Conservation (phyloP, 2,329 filamentous ascomycete species). For the Penicillium sclerotigenum region DNA sequence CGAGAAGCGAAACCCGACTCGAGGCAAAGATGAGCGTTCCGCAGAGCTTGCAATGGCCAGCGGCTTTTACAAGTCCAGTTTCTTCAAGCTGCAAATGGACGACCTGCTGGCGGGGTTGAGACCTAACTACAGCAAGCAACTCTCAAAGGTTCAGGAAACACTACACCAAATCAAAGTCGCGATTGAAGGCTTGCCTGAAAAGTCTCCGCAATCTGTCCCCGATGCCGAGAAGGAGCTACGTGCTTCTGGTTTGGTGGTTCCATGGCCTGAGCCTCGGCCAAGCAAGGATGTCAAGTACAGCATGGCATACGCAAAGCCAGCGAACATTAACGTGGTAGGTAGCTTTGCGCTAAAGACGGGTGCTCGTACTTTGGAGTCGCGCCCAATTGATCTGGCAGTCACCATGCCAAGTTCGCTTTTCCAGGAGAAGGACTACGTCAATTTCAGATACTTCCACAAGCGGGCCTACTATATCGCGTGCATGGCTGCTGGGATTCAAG, state of each 20-base stretch:
- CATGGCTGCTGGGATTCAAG: constrained; percentile 67
- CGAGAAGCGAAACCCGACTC: constrained; percentile 20
- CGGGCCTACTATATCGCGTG: constrained; percentile 87
- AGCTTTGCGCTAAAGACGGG: constrained; percentile 79
- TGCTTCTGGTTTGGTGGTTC: constrained; percentile 66
- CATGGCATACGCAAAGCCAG: constrained; percentile 71
- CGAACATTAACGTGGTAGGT: constrained; percentile 80
- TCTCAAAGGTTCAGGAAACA: constrained; percentile 52
- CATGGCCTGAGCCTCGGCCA: constrained; percentile 79
- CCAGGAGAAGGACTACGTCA: constrained; percentile 91
- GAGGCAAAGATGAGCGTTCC: constrained; percentile 26
- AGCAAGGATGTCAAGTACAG: constrained; percentile 75
- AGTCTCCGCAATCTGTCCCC: constrained; percentile 51
- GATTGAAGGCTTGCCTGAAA: constrained; percentile 56
- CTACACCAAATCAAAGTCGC: constrained; percentile 55
- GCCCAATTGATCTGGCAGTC: constrained; percentile 76
- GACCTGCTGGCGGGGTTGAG: constrained; percentile 58
- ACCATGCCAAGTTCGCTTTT: constrained; percentile 78
- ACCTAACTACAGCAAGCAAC: constrained; percentile 57
- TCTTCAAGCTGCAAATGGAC: constrained; percentile 67
- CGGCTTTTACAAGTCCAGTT: constrained; percentile 62
- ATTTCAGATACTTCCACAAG: constrained; percentile 92
- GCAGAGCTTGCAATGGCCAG: constrained; percentile 40
- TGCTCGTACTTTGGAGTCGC: constrained; percentile 53
- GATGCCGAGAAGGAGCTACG: constrained; percentile 68